Evolutionary conservation across 495 filamentous ascomycete species (phyloP).

Genomic region (Aspergillus diversus): DNA sequence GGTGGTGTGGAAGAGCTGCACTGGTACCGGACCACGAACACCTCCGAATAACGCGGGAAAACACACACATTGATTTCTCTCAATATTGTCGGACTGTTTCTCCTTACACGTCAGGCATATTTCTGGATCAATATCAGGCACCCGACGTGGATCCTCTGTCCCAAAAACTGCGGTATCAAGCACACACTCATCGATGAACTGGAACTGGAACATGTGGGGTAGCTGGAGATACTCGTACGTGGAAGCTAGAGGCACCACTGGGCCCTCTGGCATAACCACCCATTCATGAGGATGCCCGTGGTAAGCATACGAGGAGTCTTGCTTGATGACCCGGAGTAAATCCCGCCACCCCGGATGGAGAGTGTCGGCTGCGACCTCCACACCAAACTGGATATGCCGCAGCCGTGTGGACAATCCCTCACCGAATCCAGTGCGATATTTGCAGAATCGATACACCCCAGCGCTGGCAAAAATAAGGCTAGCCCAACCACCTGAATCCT

Average conservation of each 20-base stretch:
- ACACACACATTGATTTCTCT: constrained; percentile 26
- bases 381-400: constrained; percentile 19
- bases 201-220: constrained; percentile 23
- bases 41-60: constrained; percentile 28
- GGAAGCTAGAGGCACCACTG: constrained; percentile 15
- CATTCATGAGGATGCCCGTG: constrained; percentile 29
- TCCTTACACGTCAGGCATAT: constrained; percentile 22
- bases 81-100: constrained; percentile 25
- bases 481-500: constrained; percentile 30
- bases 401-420: constrained; percentile 22
- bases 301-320: constrained; percentile 17
- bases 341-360: constrained; percentile 28
- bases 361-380: constrained; percentile 30
- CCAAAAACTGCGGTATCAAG: constrained; percentile 19
- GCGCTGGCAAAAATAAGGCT: constrained; percentile 27
- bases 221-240: constrained; percentile 24
- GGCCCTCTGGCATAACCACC: constrained; percentile 16
- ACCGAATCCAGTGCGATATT: constrained; percentile 28
- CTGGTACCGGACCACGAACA: constrained; percentile 14
- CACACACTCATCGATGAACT: constrained; percentile 28
- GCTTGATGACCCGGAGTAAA: constrained; percentile 23
- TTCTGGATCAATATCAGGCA: constrained; percentile 20
- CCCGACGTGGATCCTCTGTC: constrained; percentile 18
- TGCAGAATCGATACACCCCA: constrained; percentile 30
- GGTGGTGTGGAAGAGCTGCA: constrained; percentile 26